phyloP scores from a whole-genome alignment of 768 basidiomycete species.

The Rhodotorula kratochvilovae region DNA sequence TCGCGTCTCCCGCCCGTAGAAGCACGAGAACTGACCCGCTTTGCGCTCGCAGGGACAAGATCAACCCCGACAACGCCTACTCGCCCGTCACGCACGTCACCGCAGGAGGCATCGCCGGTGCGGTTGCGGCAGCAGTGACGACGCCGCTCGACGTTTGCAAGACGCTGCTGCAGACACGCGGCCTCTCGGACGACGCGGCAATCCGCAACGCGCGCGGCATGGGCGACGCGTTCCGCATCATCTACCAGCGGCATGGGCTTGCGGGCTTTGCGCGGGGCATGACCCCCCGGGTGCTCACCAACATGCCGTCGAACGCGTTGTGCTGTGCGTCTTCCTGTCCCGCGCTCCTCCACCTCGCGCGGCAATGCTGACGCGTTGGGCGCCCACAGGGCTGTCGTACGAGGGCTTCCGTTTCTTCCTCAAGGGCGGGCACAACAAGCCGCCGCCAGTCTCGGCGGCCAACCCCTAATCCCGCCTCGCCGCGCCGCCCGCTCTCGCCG shows the following conservation, averaged over 20 bases:
- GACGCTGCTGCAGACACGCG: conserved; percentile 91
- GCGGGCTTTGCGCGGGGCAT: conserved; percentile 82
- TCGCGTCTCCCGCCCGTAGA: neutral
- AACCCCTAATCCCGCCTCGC: neutral
- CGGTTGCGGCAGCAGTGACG: conserved; percentile 87
- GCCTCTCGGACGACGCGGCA: conserved; percentile 75
- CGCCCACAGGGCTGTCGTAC: conserved; percentile 29
- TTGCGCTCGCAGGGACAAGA: conserved; percentile 35
- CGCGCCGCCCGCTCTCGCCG: neutral
- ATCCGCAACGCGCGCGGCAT: conserved; percentile 81
- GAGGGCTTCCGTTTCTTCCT: conserved; percentile 40
- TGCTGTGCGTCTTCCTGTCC: conserved; percentile 65
- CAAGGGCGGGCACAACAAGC: conserved; percentile 28
- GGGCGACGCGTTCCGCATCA: conserved; percentile 79
- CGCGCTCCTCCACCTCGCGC: neutral
- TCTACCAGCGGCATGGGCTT: conserved; percentile 77
- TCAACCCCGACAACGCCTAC: conserved; percentile 82
- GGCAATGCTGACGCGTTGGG: neutral
- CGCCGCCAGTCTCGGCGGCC: conserved; percentile 1
- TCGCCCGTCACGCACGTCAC: conserved; percentile 89
- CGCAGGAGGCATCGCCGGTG: conserved; percentile 88
- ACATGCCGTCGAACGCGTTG: conserved; percentile 93
- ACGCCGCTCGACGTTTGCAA: conserved; percentile 97
- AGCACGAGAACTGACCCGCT: neutral
- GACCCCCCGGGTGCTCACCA: conserved; percentile 84